Evolutionary conservation across 2,329 filamentous ascomycete genomes (phyloP).

Genomic region (Phaeosphaeria sp.): DNA sequence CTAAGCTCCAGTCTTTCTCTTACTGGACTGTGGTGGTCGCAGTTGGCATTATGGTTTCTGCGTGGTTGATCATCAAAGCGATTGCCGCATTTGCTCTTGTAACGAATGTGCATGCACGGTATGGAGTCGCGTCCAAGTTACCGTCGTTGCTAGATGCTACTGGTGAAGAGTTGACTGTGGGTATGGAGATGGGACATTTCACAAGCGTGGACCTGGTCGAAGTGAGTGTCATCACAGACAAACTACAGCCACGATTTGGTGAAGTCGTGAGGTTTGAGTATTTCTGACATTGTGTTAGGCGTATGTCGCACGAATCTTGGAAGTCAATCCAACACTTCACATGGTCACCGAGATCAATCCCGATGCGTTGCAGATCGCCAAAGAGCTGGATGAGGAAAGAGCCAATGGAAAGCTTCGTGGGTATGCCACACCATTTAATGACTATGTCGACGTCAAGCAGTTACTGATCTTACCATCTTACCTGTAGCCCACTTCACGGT

Average conservation of each 20-base stretch:
- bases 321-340: conserved; percentile 61
- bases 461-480: neutral
- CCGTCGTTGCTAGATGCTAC: conserved; percentile 59
- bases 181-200: conserved; percentile 58
- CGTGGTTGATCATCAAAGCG: conserved; percentile 21
- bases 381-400: conserved; percentile 56
- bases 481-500: conserved; percentile 65
- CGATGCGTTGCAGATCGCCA: conserved; percentile 59
- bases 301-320: conserved; percentile 58
- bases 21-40: neutral
- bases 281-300: conserved; percentile 42
- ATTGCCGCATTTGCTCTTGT: conserved; percentile 29
- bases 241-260: neutral
- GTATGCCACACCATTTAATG: conserved; percentile 22
- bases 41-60: conserved; percentile 27
- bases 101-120: conserved; percentile 19
- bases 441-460: neutral
- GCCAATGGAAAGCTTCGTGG: conserved; percentile 55
- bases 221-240: conserved; percentile 4
- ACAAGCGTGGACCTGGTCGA: conserved; percentile 64
- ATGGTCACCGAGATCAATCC: conserved; percentile 63
- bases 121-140: conserved; percentile 12
- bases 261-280: neutral
- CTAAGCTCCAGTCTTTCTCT: neutral
- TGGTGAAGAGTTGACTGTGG: conserved; percentile 57